Evolutionary conservation across 2,329 filamentous ascomycete species (phyloP).

Genomic region (Hypoxylon sp.): DNA sequence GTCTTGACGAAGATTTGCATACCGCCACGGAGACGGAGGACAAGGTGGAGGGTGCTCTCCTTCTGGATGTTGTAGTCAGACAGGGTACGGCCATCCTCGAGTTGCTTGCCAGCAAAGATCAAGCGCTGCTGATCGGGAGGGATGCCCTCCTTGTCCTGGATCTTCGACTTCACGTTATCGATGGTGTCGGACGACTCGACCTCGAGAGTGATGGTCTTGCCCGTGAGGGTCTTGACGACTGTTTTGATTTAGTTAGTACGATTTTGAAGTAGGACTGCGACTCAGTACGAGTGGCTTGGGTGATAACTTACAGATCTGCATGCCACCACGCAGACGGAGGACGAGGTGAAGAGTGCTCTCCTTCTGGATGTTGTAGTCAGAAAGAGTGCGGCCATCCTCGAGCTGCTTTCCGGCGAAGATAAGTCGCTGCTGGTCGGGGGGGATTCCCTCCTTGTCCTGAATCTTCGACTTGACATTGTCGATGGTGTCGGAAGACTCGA

Average conservation of each 20-base stretch:
- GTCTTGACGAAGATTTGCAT: conserved; percentile 93
- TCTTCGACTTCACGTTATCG: conserved; percentile 97
- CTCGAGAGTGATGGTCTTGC: conserved; percentile 93
- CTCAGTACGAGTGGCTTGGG: background rate
- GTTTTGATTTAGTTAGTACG: conserved; percentile 24
- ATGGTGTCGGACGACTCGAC: conserved; percentile 91
- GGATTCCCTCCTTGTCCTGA: conserved; percentile 90
- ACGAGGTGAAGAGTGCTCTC: conserved; percentile 77
- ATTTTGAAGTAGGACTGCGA: background rate
- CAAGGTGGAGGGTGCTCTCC: conserved; percentile 84
- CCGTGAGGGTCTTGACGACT: conserved; percentile 84
- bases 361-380: conserved; percentile 67
- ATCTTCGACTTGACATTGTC: conserved; percentile 92
- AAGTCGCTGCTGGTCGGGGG: conserved; percentile 82
- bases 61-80: conserved; percentile 97
- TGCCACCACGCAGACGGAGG: conserved; percentile 72
- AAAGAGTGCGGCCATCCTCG: conserved; percentile 60
- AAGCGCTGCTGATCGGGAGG: conserved; percentile 95
- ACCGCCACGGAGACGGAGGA: conserved; percentile 87
- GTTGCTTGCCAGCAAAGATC: conserved; percentile 95
- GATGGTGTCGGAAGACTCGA: conserved; percentile 80
- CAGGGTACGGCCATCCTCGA: conserved; percentile 91
- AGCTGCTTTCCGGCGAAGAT: conserved; percentile 73
- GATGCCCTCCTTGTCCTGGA: conserved; percentile 97
- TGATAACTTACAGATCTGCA: conserved; percentile 68